phyloP scores from a whole-genome alignment of 208 protist species.

The Crithidia acanthocephali region DNA sequence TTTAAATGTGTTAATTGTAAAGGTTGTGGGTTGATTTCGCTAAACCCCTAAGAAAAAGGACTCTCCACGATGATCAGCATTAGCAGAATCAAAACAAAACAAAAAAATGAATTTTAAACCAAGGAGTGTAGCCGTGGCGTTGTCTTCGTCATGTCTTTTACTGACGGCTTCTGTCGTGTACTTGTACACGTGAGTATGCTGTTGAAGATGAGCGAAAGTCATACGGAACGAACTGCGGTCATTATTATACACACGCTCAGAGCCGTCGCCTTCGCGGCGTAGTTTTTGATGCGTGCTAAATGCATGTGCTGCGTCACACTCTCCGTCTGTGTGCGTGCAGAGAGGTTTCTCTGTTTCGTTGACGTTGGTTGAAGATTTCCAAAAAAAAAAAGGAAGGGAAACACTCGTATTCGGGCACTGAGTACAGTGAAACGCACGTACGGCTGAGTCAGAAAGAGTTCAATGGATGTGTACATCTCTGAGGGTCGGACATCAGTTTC shows the following conservation, averaged over 20 bases:
- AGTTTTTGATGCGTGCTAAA: background rate
- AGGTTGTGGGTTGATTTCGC: slow-evolving; percentile 1
- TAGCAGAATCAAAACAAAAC: slow-evolving; percentile 3
- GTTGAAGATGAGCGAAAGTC: background rate
- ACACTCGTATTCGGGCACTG: no score
- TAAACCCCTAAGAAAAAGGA: slow-evolving; percentile 20
- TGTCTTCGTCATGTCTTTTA: background rate
- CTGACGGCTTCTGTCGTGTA: background rate
- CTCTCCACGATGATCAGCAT: background rate
- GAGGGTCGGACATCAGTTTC: no score
- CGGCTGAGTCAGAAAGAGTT: background rate
- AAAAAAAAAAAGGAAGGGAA: slow-evolving; percentile 1
- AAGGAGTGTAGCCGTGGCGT: background rate
- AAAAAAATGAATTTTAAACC: slow-evolving; percentile 7
- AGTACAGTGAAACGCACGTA: no score
- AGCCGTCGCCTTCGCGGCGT: no score
- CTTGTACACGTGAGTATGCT: background rate
- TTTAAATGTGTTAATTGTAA: slow-evolving; percentile 17
- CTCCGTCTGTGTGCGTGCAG: slow-evolving; percentile 3
- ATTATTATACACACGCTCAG: no score
- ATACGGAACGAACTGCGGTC: no score
- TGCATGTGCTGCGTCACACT: background rate
- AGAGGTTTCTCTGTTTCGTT: background rate
- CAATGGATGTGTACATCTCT: no score
- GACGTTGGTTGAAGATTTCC: background rate